Conservation (phyloP, 768 basidiomycete species). For the Mycena kentingensis region DNA sequence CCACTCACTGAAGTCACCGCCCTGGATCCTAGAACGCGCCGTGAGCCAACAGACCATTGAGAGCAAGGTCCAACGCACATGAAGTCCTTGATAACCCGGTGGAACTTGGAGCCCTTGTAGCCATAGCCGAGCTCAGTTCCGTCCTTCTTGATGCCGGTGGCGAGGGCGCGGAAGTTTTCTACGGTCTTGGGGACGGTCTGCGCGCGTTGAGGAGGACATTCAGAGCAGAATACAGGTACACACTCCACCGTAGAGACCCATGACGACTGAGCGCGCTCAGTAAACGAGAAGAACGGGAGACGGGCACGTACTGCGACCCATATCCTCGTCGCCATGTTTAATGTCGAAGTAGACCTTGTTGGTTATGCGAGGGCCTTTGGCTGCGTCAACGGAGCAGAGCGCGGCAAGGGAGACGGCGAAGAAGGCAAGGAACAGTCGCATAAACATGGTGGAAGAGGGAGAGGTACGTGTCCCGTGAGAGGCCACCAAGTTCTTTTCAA, state of each 20-base stretch:
- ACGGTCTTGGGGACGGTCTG: slow-evolving; percentile 95
- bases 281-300: slow-evolving; percentile 3
- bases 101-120: slow-evolving; percentile 96
- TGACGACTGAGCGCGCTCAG: slow-evolving; percentile 53
- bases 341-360: slow-evolving; percentile 95
- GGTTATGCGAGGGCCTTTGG: slow-evolving; percentile 87
- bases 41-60: background rate
- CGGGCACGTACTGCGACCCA: slow-evolving; percentile 71
- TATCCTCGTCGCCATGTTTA: slow-evolving; percentile 82
- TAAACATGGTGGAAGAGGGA: slow-evolving; percentile 55
- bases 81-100: slow-evolving; percentile 93
- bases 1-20: slow-evolving; percentile 92
- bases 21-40: slow-evolving; percentile 78
- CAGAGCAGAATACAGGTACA: slow-evolving; percentile 24
- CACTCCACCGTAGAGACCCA: slow-evolving; percentile 91
- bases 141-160: slow-evolving; percentile 80
- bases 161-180: slow-evolving; percentile 95
- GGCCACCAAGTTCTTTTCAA: too few species aligned
- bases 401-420: slow-evolving; percentile 65
- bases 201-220: background rate
- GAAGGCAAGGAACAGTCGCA: slow-evolving; percentile 62
- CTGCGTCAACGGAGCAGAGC: slow-evolving; percentile 76
- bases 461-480: too few species aligned
- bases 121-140: slow-evolving; percentile 81
- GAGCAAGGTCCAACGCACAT: slow-evolving; percentile 57